These are phyloP conservation scores for Pyracantha coccinea DNA, from an alignment of 331 rosid species.

Conservation along the genomic window DNA sequence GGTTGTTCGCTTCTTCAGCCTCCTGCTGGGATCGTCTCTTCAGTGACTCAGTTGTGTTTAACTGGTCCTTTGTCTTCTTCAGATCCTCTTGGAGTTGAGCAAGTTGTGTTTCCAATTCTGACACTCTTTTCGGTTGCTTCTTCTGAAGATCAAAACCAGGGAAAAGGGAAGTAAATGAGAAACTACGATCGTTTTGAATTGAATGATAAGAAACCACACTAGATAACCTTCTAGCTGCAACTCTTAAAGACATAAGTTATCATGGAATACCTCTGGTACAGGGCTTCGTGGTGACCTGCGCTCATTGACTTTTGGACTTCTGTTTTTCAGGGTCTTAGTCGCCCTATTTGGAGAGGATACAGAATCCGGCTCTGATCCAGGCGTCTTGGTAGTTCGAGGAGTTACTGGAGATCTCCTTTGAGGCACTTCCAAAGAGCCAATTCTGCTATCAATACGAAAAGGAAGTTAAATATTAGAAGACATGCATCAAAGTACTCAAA, in stretches of 20 bases:
- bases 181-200: background rate
- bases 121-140: conserved; percentile 45
- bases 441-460: conserved; percentile 27
- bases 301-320: conserved; percentile 48
- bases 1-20: conserved; percentile 63
- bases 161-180: background rate
- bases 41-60: conserved; percentile 46
- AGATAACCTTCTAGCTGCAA: background rate
- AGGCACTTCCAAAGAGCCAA: conserved; percentile 46
- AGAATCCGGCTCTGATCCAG: conserved; percentile 35
- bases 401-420: conserved; percentile 54
- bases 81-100: conserved; percentile 67
- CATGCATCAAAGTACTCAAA: background rate
- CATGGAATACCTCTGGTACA: conserved; percentile 47
- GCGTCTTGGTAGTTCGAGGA: conserved; percentile 42
- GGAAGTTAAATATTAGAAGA: background rate
- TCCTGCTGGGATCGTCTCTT: conserved; percentile 62
- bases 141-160: conserved; percentile 38
- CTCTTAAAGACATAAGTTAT: background rate
- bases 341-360: conserved; percentile 33
- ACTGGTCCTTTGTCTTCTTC: conserved; percentile 61
- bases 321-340: conserved; percentile 48
- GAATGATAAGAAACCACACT: background rate
- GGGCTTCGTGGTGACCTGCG: conserved; percentile 55
- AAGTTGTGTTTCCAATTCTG: conserved; percentile 59